Evolutionary conservation across 805 yeast species (phyloP).

Genomic region (Schwanniomyces pseudopolymorphus): DNA sequence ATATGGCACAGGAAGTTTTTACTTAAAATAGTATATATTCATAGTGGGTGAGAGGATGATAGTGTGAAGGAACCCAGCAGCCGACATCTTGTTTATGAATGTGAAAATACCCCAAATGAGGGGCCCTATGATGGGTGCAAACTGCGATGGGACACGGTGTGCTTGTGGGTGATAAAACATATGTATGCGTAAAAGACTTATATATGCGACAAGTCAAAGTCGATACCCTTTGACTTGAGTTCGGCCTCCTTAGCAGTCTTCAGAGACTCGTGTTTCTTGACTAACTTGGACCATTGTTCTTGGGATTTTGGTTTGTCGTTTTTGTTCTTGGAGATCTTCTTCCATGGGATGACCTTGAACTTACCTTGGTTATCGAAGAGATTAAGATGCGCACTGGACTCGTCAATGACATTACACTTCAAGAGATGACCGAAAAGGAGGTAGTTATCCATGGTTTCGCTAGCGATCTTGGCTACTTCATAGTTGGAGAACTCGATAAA

Average conservation of each 20-base stretch:
- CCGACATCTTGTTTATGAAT: neutral
- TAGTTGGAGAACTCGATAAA: constrained; percentile 76
- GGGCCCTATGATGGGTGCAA: neutral
- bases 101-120: neutral
- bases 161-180: neutral
- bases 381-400: constrained; percentile 54
- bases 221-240: constrained; percentile 59
- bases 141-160: neutral
- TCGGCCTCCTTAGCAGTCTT: constrained; percentile 46
- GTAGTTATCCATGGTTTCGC: constrained; percentile 95
- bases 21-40: constrained; percentile 2
- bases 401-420: constrained; percentile 56
- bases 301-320: constrained; percentile 59
- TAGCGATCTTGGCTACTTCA: constrained; percentile 84
- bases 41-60: neutral
- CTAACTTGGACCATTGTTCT: constrained; percentile 56
- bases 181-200: constrained; percentile 6
- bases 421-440: constrained; percentile 83
- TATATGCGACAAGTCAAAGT: constrained; percentile 36
- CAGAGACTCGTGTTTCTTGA: constrained; percentile 43
- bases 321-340: constrained; percentile 49
- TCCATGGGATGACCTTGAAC: constrained; percentile 61
- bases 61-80: neutral
- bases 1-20: neutral
- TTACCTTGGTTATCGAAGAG: constrained; percentile 52